Evolutionary conservation across 495 filamentous ascomycete genomes (phyloP).

Genomic region (Corynascus novoguineensis): DNA sequence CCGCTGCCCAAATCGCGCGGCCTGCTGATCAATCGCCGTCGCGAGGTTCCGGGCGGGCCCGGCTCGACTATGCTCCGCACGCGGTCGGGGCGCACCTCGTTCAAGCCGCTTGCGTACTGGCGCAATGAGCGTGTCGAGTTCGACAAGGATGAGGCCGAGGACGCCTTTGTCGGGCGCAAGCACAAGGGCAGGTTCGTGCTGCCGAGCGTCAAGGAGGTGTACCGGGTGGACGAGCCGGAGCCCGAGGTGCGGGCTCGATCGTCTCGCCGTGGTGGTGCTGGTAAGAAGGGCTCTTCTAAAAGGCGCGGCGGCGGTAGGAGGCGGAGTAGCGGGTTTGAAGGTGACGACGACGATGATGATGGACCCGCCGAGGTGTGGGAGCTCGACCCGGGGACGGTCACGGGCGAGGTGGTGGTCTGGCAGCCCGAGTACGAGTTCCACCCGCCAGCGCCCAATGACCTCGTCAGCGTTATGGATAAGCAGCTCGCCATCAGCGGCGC

Average conservation of each 20-base stretch:
- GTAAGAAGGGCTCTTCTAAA: neutral
- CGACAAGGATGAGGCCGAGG: conserved; percentile 48
- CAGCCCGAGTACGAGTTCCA: conserved; percentile 40
- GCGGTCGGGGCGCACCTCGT: conserved; percentile 49
- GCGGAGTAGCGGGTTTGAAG: conserved; percentile 17
- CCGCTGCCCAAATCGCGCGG: conserved; percentile 54
- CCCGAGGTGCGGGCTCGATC: conserved; percentile 4
- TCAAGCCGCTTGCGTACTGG: conserved; percentile 83
- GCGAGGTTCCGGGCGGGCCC: conserved; percentile 54
- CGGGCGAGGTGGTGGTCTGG: conserved; percentile 44
- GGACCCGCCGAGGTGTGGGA: conserved; percentile 49
- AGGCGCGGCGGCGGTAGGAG: conserved; percentile 12
- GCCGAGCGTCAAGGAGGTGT: conserved; percentile 65
- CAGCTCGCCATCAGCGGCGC: conserved; percentile 70
- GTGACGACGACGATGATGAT: conserved; percentile 42
- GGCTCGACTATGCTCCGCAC: conserved; percentile 44
- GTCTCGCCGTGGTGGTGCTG: neutral
- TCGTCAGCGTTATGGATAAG: conserved; percentile 50
- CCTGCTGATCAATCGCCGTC: conserved; percentile 65
- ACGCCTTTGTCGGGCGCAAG: conserved; percentile 21
- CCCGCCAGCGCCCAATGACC: conserved; percentile 38
- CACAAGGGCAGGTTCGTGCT: conserved; percentile 46
- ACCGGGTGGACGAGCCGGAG: conserved; percentile 62
- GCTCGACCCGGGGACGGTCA: conserved; percentile 38
- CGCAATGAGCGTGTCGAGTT: conserved; percentile 72